A percentile compares a stretch with the other conserved stretches of the same genome.
Conservation (phyloP, 2,329 filamentous ascomycete genomes). For the Remersonia thermophila region DNA sequence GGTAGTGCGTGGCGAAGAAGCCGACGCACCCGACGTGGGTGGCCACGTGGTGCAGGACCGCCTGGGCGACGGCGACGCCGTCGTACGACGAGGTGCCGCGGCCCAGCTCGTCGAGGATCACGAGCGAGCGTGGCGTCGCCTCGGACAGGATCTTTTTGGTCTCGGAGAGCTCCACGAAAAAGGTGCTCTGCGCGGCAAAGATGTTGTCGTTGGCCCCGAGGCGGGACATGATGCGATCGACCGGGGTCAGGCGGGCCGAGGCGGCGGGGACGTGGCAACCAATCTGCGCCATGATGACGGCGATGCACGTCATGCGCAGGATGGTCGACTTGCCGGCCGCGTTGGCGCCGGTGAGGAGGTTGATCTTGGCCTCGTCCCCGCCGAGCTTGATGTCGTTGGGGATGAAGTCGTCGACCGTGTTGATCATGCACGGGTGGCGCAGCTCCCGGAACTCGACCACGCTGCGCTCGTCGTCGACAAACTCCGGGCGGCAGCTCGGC, state of each 20-base stretch:
- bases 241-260: slow-evolving; percentile 72
- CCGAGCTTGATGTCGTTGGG: slow-evolving; percentile 87
- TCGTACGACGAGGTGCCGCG: slow-evolving; percentile 93
- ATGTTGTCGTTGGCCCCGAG: slow-evolving; percentile 98
- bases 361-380: slow-evolving; percentile 70
- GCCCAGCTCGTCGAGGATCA: slow-evolving; percentile 93
- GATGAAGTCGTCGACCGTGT: slow-evolving; percentile 84
- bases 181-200: slow-evolving; percentile 92
- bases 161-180: slow-evolving; percentile 94
- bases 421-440: slow-evolving; percentile 88
- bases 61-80: slow-evolving; percentile 90
- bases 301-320: slow-evolving; percentile 90
- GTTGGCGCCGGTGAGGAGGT: slow-evolving; percentile 87
- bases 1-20: slow-evolving; percentile 97
- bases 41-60: slow-evolving; percentile 91
- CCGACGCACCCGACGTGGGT: slow-evolving; percentile 86
- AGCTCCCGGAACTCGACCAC: slow-evolving; percentile 86
- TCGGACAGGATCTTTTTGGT: slow-evolving; percentile 97
- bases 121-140: slow-evolving; percentile 83
- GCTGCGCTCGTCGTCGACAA: slow-evolving; percentile 73
- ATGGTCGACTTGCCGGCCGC: slow-evolving; percentile 96
- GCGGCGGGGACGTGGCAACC: slow-evolving; percentile 82
- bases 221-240: slow-evolving; percentile 97
- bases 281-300: slow-evolving; percentile 94
- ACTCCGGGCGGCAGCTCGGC: slow-evolving; percentile 79